Evolutionary conservation across 139 green algal genomes (phyloP).

Genomic region (Pedinophyceae sp.): DNA sequence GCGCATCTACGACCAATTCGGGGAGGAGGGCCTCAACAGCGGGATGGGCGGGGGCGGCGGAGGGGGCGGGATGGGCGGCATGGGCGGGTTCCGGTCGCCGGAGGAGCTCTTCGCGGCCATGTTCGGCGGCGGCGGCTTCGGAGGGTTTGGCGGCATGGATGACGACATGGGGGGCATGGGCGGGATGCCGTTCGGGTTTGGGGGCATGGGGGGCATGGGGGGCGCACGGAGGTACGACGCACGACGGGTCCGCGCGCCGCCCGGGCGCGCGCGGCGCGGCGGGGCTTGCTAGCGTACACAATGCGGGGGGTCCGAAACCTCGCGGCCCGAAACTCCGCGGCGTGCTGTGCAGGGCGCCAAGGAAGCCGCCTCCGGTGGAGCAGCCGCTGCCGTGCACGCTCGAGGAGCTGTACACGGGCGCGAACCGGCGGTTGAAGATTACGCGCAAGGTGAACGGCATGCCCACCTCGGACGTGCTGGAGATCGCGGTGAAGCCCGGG

Average conservation of each 20-base stretch:
- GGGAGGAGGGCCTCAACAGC: slow-evolving; percentile 72
- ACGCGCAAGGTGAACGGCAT: slow-evolving; percentile 9
- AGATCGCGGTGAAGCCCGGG: background rate
- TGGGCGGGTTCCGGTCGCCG: slow-evolving; percentile 24
- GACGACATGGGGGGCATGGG: slow-evolving; percentile 16
- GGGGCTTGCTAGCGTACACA: background rate
- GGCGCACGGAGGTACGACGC: slow-evolving; percentile 3
- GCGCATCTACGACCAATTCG: slow-evolving; percentile 59
- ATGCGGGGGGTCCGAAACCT: slow-evolving; percentile 4
- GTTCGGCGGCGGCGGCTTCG: slow-evolving; percentile 23
- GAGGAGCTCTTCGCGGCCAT: slow-evolving; percentile 63
- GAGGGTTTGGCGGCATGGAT: slow-evolving; percentile 22
- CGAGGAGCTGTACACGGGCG: slow-evolving; percentile 54
- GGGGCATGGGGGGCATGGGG: slow-evolving; percentile 13
- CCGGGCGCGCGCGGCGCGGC: no score
- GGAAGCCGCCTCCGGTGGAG: slow-evolving; percentile 39
- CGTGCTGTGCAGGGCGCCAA: no score
- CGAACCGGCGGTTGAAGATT: slow-evolving; percentile 31
- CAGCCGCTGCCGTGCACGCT: slow-evolving; percentile 38
- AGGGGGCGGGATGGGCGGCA: slow-evolving; percentile 3
- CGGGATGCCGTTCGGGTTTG: slow-evolving; percentile 2
- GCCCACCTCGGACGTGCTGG: background rate
- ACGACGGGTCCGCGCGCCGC: background rate
- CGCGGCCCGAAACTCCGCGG: background rate
- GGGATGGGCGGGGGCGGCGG: slow-evolving; percentile 12